These are phyloP conservation scores for Pseudogymnoascus sp. DNA, from an alignment of 2,329 filamentous ascomycete species.

Conservation along the genomic window DNA sequence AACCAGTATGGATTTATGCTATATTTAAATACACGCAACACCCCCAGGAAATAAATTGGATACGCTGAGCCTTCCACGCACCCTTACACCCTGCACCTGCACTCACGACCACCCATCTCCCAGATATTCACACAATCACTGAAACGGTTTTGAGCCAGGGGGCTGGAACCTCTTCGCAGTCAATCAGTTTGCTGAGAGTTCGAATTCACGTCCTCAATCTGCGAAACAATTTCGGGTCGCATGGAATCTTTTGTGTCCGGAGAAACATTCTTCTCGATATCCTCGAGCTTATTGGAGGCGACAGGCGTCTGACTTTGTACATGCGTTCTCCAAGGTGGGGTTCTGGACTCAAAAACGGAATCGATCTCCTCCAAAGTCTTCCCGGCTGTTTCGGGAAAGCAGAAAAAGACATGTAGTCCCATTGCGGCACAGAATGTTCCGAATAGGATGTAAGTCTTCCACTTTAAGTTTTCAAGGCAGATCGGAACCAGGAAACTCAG, in stretches of 20 bases:
- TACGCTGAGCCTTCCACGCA: neutral
- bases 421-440: constrained; percentile 39
- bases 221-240: neutral
- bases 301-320: neutral
- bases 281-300: neutral
- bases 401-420: constrained; percentile 49
- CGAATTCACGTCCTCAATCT: neutral
- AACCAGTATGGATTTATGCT: neutral
- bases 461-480: constrained; percentile 39
- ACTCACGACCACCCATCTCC: neutral
- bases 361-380: constrained; percentile 56
- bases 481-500: constrained; percentile 41
- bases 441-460: constrained; percentile 47
- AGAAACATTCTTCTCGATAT: neutral
- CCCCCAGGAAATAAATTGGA: neutral
- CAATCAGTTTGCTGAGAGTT: neutral
- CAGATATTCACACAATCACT: neutral
- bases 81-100: neutral
- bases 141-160: neutral
- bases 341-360: neutral
- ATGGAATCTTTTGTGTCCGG: neutral
- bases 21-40: neutral
- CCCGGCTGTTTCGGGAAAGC: constrained; percentile 56
- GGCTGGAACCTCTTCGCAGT: neutral
- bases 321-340: neutral